Base-by-base conservation (phyloP, 768 basidiomycete genomes). In the Suillus cothurnatus region DNA sequence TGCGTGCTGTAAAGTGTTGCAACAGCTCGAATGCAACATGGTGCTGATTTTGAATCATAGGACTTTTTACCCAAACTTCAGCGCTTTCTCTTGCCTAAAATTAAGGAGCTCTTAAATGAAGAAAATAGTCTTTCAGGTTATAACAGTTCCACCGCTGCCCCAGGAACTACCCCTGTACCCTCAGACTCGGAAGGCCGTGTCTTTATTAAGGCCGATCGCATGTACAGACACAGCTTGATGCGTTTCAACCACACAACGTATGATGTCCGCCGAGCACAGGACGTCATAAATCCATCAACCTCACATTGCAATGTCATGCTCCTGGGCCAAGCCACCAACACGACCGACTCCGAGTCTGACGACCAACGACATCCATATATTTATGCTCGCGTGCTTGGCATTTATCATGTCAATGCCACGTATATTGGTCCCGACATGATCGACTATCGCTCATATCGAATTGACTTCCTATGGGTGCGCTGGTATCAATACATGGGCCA, bases 331-430 rank as follows among this genome's bases (percentile, higher is more conserved):
- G n/a, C n/a, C n/a, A n/a, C n/a, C n/a, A n/a, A n/a, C n/a, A n/a
- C n/a, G n/a, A n/a, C n/a, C n/a, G 11, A 23, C 47, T 47, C 47
- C n/a, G n/a, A n/a, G 5, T 11, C 45, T 5, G 4, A 5, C 2
- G 1, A 3, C 23, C 7, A 23, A 28, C 14, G 12, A 6, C 62
- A 63, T 23, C 65, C 62, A 4, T 66, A 55, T 21, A 19, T n/a
- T 3, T 63, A 66, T n/a, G 55, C 62, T 26, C 39, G 19, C 1
- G 56, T 66, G 8, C 26, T 72, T 17, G 67, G 71, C 38, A 65
- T 73, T 2, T 73, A 64, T 61, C 72, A 73, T 53, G 71, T 63
- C 17, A 63, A 70, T 38, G 69, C 65, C 1, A 43, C 65, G 0
- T 62, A 62, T 49, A n/a, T 34, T 61, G 61, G 50, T 38, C 53